Evolutionary conservation across 495 filamentous ascomycete genomes (phyloP), one percentile per base, ranked within the genome.

Genomic region (Hapsidospora chrysogenum): DNA sequence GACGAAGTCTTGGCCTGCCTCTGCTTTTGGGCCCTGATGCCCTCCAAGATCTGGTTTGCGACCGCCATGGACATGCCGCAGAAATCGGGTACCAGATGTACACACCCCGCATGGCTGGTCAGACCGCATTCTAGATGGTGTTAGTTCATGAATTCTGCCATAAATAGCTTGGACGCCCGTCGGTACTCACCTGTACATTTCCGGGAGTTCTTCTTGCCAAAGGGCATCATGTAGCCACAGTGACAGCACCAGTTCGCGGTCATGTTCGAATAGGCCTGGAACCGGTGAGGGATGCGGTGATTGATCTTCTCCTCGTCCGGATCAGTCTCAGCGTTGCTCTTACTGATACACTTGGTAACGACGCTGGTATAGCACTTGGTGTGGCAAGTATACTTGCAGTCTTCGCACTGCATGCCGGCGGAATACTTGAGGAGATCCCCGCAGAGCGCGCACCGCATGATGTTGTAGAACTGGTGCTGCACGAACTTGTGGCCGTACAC

Each of bases 341-440:
- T 95, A 60, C 86, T 95, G 58, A 99, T 99, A 61, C 89, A 99
- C 55, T 99, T 99, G 37, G 89, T 96, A 48, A 99, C 92, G n/a
- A 99, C 89, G 52, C 86, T 92, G 9, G 66, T 61, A 50, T 94
- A 96, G 54, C 89, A 99, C 54, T 92, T 93, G 50, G 80, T 83
- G 54, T 99, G 89, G 56, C 92, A 96, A 15, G 89, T 96, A 50
- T 94, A 95, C 57, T 95, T 96, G 83, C 89, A 99, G 58, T 99
- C 89, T 40, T 87, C 79, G 53, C 89, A 99, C 61, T 99, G 89
- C 87, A 96, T 95, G 30, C 89, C 92, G 11, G 89, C 80, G 20
- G 86, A 86, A 58, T 96, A 96, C 51, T 95, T 96, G 58, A 99
- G 76, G 48, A 96, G 94, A 38, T 96, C 92, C 37, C 87, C 92